Evolutionary conservation across 75 land plant species (phyloP), one percentile per base, ranked within the genome.

Genomic region (Sequoia sempervirens): DNA sequence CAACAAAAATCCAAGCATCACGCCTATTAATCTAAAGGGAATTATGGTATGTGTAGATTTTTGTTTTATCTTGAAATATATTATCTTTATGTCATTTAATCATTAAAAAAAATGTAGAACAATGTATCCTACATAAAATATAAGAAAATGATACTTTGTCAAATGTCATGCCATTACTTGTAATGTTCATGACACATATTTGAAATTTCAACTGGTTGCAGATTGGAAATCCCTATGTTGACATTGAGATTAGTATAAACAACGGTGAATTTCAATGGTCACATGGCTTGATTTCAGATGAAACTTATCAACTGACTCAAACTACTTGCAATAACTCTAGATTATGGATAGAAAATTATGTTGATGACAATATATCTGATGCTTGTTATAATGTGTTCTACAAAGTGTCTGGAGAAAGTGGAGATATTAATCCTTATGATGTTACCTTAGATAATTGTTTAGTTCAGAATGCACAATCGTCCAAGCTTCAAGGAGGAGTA

Each of bases 1-100:
- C 58, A 90, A 90, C 81, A 82, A 84, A 30, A 75, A 64, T 68
- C 54, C 83, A 9, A 84, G 53, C 23, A 85, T 37, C 13, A 69
- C 2, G 7, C 56, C 82, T 10, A 66, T 92, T 80, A 90, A 92
- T 38, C 87, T 92, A 23, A 86, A 90, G 68, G 90, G 87, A 56
- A 84, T 92, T 61, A 76, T 80, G 15, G 91, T 92, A 85, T 84
- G 90, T 84, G 7, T 75, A 2, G 10, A 32, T 4, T n/a, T n/a
- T n/a, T n/a, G n/a, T n/a, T n/a, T n/a, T n/a, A n/a, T n/a, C n/a
- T n/a, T n/a, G n/a, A n/a, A n/a, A n/a, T n/a, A n/a, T n/a, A n/a
- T n/a, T n/a, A n/a, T n/a, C n/a, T n/a, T n/a, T 11, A 14, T 12
- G 15, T 52, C 14, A 13, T 13, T 52, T 12, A 52, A 0, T 52